These are phyloP conservation scores for Sambucus nigra DNA, from an alignment of 129 eudicot species.

Conservation along the genomic window DNA sequence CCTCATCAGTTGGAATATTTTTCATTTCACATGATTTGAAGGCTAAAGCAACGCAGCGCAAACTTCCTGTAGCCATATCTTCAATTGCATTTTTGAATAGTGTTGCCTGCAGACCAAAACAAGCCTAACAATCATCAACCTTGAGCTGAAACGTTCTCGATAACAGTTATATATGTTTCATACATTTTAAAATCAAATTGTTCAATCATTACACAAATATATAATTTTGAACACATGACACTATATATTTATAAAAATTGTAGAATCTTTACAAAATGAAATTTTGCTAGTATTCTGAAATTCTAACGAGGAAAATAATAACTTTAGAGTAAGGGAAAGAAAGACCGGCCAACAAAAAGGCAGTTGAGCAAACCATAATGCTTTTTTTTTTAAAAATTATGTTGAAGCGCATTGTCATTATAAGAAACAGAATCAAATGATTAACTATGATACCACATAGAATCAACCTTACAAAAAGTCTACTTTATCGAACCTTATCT, in stretches of 20 bases:
- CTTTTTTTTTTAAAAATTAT: too few species aligned
- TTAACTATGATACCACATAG: background rate
- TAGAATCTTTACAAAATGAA: too few species aligned
- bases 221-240: too few species aligned
- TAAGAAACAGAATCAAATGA: background rate
- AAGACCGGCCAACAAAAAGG: too few species aligned
- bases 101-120: conserved; percentile 32
- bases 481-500: conserved; percentile 42
- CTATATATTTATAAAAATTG: too few species aligned
- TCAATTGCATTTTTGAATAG: conserved; percentile 50
- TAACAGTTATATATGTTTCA: too few species aligned
- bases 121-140: conserved; percentile 1
- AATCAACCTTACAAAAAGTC: background rate
- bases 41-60: conserved; percentile 92
- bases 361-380: background rate
- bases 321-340: too few species aligned
- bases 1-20: conserved; percentile 60
- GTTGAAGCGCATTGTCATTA: background rate
- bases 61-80: conserved; percentile 73
- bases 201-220: too few species aligned
- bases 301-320: too few species aligned
- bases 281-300: too few species aligned
- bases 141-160: background rate
- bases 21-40: conserved; percentile 40
- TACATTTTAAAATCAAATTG: too few species aligned